Conservation (phyloP, 495 filamentous ascomycete genomes). For the Immersiella caudata region DNA sequence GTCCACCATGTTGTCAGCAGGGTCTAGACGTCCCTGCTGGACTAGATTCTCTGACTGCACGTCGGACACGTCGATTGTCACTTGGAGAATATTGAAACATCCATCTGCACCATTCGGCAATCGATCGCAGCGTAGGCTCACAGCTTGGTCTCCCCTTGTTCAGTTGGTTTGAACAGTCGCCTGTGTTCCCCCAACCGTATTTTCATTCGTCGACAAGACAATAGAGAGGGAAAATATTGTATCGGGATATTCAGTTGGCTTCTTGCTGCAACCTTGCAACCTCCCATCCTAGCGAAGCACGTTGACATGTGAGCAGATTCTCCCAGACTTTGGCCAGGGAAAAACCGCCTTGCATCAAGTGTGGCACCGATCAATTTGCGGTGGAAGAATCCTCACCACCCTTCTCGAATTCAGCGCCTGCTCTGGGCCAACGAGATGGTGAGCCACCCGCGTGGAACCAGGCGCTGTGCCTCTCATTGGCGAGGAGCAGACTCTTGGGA, state of each 20-base stretch:
- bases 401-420: not conserved
- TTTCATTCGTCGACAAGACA: not conserved
- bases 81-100: not conserved
- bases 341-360: not conserved
- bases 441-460: not conserved
- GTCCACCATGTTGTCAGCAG: too few relatives aligned
- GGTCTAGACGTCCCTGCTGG: not conserved
- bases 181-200: not conserved
- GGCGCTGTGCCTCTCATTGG: slow-evolving; percentile 1
- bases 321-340: not conserved
- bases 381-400: not conserved
- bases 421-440: slow-evolving; percentile 9
- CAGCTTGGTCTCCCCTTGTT: not conserved
- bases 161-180: slow-evolving; percentile 4
- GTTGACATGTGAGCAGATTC: not conserved
- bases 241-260: not conserved
- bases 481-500: slow-evolving; percentile 4
- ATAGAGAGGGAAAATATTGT: not conserved
- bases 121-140: not conserved
- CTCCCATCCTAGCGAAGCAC: not conserved
- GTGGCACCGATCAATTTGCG: not conserved
- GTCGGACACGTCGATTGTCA: not conserved
- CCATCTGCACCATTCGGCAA: not conserved
- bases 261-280: not conserved
- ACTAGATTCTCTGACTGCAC: not conserved